Base-by-base conservation (phyloP, 1,284 basidiomycete species). In the Microbotryum saponariae region DNA sequence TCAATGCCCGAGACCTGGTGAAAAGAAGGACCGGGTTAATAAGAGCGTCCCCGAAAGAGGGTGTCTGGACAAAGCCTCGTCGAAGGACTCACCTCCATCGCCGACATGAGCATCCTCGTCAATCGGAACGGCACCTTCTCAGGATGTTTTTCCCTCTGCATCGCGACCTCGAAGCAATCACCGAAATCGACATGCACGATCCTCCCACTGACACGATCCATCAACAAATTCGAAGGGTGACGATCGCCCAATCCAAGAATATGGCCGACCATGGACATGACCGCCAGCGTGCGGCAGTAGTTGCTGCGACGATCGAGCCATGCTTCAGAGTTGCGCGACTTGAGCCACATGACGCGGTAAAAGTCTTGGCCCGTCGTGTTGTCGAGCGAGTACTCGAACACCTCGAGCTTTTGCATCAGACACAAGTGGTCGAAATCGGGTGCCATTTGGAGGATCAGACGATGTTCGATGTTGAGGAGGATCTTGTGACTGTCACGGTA, bases 381-480 rank as follows among this genome's bases (percentile, higher is more conserved):
- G 77, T 98, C 94, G 49, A 98, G 81, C 4, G 96, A 94, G 73
- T 98, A 98, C 76, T 98, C 92, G 77, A 99, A 99, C 21, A 99
- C 96, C 75, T 99, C 96, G 49, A 99, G 91, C 79, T 98, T 98
- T 76, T 99, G 93, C 63, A 98, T 82, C 4, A 97, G 80, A 37
- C 89, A 92, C 49, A 98, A 79, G 71, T 87, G 88, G 76, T 98
- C 96, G 75, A 98, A 98, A 76, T 98, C 96, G 10, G 96, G 94
- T 14, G 96, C 94, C 94, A 98, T 98, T 88, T 94, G 92, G 21
- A 97, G 84, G 90, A 99, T 99, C 65, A 99, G 78, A 18, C 94
- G 86, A 74, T 97, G 96, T 78, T 99, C 96, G 64, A 98, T 97
- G 75, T 99, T 98, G 66, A 98, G 82, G 46, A 98, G 78, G 49